phyloP scores from a whole-genome alignment of 2,329 filamentous ascomycete genomes.

The Calonectria multiphialidica region DNA sequence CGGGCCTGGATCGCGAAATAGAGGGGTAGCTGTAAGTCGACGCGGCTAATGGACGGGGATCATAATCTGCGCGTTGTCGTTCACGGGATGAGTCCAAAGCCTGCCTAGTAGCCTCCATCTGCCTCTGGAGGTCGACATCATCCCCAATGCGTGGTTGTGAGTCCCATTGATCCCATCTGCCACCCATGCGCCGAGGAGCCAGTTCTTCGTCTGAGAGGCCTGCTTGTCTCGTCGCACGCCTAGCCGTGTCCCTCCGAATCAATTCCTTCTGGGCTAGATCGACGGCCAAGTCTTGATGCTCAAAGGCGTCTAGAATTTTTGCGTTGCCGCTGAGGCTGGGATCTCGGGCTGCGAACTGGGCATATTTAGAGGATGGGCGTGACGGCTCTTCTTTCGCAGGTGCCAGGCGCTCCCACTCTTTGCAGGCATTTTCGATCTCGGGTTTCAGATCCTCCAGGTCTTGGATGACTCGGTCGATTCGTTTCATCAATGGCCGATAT shows the following conservation, averaged over 20 bases:
- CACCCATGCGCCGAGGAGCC: slow-evolving; percentile 62
- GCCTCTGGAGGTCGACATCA: slow-evolving; percentile 59
- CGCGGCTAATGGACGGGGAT: slow-evolving; percentile 43
- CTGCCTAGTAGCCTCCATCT: slow-evolving; percentile 66
- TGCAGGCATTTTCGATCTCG: slow-evolving; percentile 77
- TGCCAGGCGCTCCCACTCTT: slow-evolving; percentile 73
- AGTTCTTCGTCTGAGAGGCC: slow-evolving; percentile 70
- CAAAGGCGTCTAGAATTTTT: slow-evolving; percentile 75
- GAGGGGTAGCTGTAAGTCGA: slow-evolving; percentile 67
- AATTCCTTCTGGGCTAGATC: slow-evolving; percentile 81
- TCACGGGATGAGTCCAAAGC: slow-evolving; percentile 55
- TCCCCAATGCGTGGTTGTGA: slow-evolving; percentile 41
- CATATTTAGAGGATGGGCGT: slow-evolving; percentile 51
- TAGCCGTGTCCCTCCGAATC: slow-evolving; percentile 72
- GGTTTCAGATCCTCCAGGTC: slow-evolving; percentile 85
- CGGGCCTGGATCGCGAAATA: slow-evolving; percentile 63
- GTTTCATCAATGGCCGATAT: slow-evolving; percentile 64
- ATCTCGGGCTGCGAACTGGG: slow-evolving; percentile 66
- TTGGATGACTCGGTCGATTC: slow-evolving; percentile 70
- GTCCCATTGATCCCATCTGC: slow-evolving; percentile 59
- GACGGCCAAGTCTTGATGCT: slow-evolving; percentile 82
- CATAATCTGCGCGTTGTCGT: slow-evolving; percentile 33
- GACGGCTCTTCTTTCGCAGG: slow-evolving; percentile 37
- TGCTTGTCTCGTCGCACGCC: slow-evolving; percentile 68
- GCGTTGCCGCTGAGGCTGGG: slow-evolving; percentile 69